Base-by-base conservation (phyloP, 148 eudicot species). In the Mesembryanthemum crystallinum region DNA sequence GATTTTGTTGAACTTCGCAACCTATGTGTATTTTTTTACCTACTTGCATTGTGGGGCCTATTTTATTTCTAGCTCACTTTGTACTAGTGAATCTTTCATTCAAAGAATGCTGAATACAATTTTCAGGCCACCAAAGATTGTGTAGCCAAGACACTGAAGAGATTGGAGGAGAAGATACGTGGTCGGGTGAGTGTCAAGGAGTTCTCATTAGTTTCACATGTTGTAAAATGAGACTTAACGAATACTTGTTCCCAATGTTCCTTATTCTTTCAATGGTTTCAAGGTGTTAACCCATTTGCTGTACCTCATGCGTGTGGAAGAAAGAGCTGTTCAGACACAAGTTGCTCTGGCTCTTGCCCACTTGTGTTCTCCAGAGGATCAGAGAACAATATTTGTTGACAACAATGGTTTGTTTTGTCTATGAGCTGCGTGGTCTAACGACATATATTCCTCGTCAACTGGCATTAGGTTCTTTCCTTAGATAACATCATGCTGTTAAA, bases 111-210 rank as follows among this genome's bases (percentile, higher is more conserved):
- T 15, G 29, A 65, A 42, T 30, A 45, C 32, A 0, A 72, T 52
- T 71, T 59, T 75, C 87, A 93, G 98, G 87, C 94, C 72, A 91
- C 98, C 42, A 91, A 87, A 79, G 97, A 91, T 77, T 93, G 98
- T 71, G 90, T 91, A 55, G 90, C 91, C 29, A 91, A 93, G 84
- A 93, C 98, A 28, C 70, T 93, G 74, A 91, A 91, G 75, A 87
- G 98, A 86, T 86, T 94, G 67, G 98, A 94, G 84, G 98, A 91
- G 84, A 93, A 93, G 84, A 89, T 93, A 64, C 88, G 83, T 81
- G 98, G 94, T 32, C 90, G 92, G 63, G 98, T 91, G 78, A 87
- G 92, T 80, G 30, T 57, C 35, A 11, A 59, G 68, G 35, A 33
- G 32, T 3, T 63, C 24, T 80, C 57, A 23, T 76, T 13, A n/a